Base-by-base conservation (phyloP, 2,329 filamentous ascomycete genomes). In the Colletotrichum agaves region DNA sequence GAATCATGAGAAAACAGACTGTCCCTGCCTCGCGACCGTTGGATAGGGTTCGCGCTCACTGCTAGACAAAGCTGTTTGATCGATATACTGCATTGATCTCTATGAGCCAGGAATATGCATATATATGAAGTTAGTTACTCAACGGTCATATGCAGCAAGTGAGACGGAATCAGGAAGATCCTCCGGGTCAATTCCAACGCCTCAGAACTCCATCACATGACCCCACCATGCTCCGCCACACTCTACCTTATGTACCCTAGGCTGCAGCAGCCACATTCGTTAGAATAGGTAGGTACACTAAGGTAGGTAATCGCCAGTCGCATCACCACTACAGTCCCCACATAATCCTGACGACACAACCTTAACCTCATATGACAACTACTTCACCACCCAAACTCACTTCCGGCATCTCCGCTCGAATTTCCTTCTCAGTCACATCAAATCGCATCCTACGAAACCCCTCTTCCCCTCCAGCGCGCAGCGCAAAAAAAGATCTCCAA, bases 331-430 rank as follows among this genome's bases (percentile, higher is more conserved):
- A 27, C 47, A 27, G 50, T 64, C 64, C 61, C 64, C 65, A 67
- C 65, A 64, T 64, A 61, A 67, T 64, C 39, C 61, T 67, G 65
- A 67, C 61, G 64, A 67, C 64, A 66, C 53, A 46, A 67, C 53
- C 46, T 63, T n/a, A 10, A 7, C 33, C 19, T 21, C 19, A 8
- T 50, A n/a, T n/a, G n/a, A n/a, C 27, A 10, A 46, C 39, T 56
- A 21, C 12, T 8, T 27, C 47, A 46, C 61, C 58, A 21, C 37
- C 46, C 7, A 47, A 50, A 11, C 37, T 35, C 60, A 17, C 44
- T 21, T 21, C 33, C 23, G 17, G 13, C 4, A 37, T 3, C 12
- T n/a, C 27, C 23, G 23, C 23, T 27, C 47, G 13, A 33, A 12
- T n/a, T 50, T 11, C 4, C 6, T 27, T 4, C 27, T 27, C 6